These are phyloP conservation scores for Trichomonas gallinae DNA, from an alignment of 208 protist species.

Conservation along the genomic window DNA sequence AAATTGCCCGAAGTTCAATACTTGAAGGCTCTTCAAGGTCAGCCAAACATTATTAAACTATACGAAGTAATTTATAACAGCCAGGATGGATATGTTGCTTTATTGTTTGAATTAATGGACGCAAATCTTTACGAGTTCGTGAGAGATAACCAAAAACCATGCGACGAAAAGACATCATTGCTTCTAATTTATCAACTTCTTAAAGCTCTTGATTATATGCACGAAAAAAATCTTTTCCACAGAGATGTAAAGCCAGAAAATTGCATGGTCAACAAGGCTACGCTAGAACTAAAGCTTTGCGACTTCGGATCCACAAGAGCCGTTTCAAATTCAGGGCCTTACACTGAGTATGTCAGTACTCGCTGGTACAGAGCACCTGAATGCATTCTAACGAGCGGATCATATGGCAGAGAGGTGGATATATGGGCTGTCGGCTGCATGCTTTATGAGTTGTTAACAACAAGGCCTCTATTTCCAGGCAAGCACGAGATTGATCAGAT, in stretches of 20 bases:
- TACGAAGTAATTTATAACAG: slow-evolving; percentile 70
- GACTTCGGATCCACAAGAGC: slow-evolving; percentile 70
- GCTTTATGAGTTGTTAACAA: not conserved
- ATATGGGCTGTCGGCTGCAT: slow-evolving; percentile 3
- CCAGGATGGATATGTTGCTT: not conserved
- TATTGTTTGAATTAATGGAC: slow-evolving; percentile 91
- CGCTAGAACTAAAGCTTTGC: slow-evolving; percentile 67
- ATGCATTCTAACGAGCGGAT: slow-evolving; percentile 47
- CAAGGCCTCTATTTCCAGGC: not conserved
- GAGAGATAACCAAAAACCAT: slow-evolving; percentile 25
- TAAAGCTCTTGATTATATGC: not conserved
- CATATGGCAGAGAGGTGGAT: not conserved
- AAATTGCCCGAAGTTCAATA: slow-evolving; percentile 82
- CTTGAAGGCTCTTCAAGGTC: slow-evolving; percentile 62
- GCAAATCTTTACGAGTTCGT: slow-evolving; percentile 76
- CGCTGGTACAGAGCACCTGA: slow-evolving; percentile 68
- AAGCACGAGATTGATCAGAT: slow-evolving; percentile 5
- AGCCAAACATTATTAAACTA: slow-evolving; percentile 79
- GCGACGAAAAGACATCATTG: not conserved
- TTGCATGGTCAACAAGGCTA: slow-evolving; percentile 59
- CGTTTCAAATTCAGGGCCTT: slow-evolving; percentile 54
- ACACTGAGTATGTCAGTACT: slow-evolving; percentile 69
- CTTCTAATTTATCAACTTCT: not conserved
- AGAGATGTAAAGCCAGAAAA: slow-evolving; percentile 83
- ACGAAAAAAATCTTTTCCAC: slow-evolving; percentile 65